These are phyloP conservation scores for Paraleonurus japonicus DNA, from an alignment of 257 asterid genomes.

Conservation along the genomic window DNA sequence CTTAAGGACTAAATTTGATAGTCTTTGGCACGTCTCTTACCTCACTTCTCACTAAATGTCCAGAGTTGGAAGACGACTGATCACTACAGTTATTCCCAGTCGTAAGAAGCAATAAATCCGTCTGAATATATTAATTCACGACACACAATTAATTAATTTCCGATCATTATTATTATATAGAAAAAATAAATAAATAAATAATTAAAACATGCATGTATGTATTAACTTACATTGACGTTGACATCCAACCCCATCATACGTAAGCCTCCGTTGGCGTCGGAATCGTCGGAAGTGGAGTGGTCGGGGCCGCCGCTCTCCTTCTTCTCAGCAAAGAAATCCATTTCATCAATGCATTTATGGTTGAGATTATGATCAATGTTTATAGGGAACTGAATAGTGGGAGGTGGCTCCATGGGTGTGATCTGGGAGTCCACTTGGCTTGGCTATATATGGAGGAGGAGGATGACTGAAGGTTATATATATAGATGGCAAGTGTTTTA, in stretches of 20 bases:
- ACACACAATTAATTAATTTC: too few species aligned
- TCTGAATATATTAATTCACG: constrained; percentile 34
- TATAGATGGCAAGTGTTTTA: constrained; percentile 19
- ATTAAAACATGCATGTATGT: too few species aligned
- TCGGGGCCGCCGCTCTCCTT: constrained; percentile 8
- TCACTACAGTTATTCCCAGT: constrained; percentile 55
- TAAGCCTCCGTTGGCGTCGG: neutral
- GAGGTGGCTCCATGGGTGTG: constrained; percentile 36
- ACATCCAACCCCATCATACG: constrained; percentile 29
- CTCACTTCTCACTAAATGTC: constrained; percentile 51
- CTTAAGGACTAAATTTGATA: too few species aligned
- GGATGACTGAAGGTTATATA: too few species aligned
- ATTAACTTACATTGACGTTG: constrained; percentile 61
- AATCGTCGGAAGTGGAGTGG: neutral
- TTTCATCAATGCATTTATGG: constrained; percentile 35
- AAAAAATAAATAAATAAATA: too few species aligned
- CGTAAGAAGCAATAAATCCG: constrained; percentile 69
- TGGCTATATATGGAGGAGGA: constrained; percentile 54
- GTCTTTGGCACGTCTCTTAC: too few species aligned
- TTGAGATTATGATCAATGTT: constrained; percentile 37
- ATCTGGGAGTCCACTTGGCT: constrained; percentile 74
- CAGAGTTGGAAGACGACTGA: constrained; percentile 49
- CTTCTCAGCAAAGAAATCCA: constrained; percentile 68
- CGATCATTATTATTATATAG: too few species aligned
- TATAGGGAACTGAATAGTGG: constrained; percentile 63